Evolutionary conservation across 768 basidiomycete genomes (phyloP).

Genomic region (Scleroderma bovista): DNA sequence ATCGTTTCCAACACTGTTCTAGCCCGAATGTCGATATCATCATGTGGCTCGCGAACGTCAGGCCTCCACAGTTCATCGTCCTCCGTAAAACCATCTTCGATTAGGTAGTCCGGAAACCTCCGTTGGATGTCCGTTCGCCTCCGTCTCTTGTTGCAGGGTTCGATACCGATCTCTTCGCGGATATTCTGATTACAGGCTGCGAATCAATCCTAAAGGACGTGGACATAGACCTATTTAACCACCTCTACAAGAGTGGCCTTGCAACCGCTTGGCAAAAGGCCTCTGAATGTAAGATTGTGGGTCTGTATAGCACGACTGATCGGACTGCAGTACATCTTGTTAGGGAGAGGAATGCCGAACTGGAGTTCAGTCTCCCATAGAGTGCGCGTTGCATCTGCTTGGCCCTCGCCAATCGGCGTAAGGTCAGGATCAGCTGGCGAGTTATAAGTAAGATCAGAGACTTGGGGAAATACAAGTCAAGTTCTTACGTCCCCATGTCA

Average conservation of each 20-base stretch:
- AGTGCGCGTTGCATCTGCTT: slow-evolving; percentile 42
- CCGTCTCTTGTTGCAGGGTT: slow-evolving; percentile 66
- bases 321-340: slow-evolving; percentile 57
- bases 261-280: slow-evolving; percentile 23
- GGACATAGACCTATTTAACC: slow-evolving; percentile 16
- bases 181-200: slow-evolving; percentile 40
- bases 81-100: slow-evolving; percentile 58
- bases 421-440: slow-evolving; percentile 58
- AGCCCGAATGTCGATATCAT: slow-evolving; percentile 44
- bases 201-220: neutral
- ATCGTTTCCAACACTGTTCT: slow-evolving; percentile 48
- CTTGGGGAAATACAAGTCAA: neutral
- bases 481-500: slow-evolving; percentile 69
- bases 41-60: slow-evolving; percentile 47
- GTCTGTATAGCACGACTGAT: slow-evolving; percentile 59
- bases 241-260: slow-evolving; percentile 54
- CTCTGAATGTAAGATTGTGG: slow-evolving; percentile 45
- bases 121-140: slow-evolving; percentile 41
- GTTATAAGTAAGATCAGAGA: neutral
- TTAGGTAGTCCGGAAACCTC: slow-evolving; percentile 44
- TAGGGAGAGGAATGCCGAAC: slow-evolving; percentile 43
- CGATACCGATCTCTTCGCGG: slow-evolving; percentile 60
- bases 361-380: slow-evolving; percentile 47
- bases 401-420: slow-evolving; percentile 49
- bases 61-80: slow-evolving; percentile 57